Evolutionary conservation across 306 rosid genomes (phyloP), one percentile per base, ranked within the genome.

Genomic region (Gastrolobium villosum): DNA sequence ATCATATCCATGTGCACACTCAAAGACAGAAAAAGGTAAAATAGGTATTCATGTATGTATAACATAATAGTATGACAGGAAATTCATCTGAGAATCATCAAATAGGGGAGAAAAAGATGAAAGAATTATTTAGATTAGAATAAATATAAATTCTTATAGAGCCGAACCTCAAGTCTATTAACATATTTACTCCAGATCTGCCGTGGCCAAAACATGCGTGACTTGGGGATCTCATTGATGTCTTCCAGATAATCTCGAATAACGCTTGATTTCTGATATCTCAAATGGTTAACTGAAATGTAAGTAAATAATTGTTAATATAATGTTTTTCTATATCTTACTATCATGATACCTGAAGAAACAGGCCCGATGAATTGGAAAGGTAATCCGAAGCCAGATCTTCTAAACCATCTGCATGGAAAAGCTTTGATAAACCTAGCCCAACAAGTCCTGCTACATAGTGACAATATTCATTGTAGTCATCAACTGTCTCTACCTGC

Each of bases 361-460:
- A 96, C 83, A 96, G 87, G 64, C 99, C 99, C 99, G 93, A 93
- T 81, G 99, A 93, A 86, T 96, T 96, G 67, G 99, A 93, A 35
- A 90, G 83, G 74, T 55, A 1, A 20, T 93, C 98, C 0, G 94
- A 4, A 36, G 89, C 85, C 88, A 90, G 80, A 84, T 91, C 94
- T 62, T 96, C 98, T 56, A 6, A 69, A 46, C 90, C 88, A 73
- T 97, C 79, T 63, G 98, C 97, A 76, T 96, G 86, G 87, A 93
- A 96, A 79, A 96, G 97, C 90, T 96, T 93, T 65, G 98, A 93
- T 80, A 96, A 85, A 85, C 99, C 99, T 37, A 96, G 77, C 55
- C 99, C 99, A 75, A 96, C 99, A 72, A 96, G 98, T 73, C 99
- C 99, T 1, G 99, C 99, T 65, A 93, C 99, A 55, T 96, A 96